Evolutionary conservation across 2,329 filamentous ascomycete species (phyloP), one percentile per base, ranked within the genome.

Genomic region (Celoporthe dispersa): DNA sequence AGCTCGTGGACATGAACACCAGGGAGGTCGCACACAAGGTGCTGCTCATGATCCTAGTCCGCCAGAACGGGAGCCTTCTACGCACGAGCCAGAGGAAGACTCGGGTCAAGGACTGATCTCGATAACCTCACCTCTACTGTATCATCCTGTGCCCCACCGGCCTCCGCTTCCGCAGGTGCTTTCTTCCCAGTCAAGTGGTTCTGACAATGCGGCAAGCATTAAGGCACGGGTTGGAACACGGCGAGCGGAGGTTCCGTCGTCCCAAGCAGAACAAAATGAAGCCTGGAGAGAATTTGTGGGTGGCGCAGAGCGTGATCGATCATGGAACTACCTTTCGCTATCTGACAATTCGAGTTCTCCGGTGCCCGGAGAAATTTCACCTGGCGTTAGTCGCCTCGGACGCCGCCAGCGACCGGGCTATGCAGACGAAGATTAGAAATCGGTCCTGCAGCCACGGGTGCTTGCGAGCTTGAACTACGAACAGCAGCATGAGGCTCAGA

Each of bases 211-310:
- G 12, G 73, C 70, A 25, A 79, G 76, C 37, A 74, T 67, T 11
- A 33, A 74, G 11, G 78, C 76, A 14, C 75, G 74, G 48, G 68
- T 76, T 66, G 76, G 76, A 25, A 62, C 60, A 16, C 64, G 41
- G 7, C 48, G 48, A 3, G 71, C 74, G 0, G 64, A 71, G 0
- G 63, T 77, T 2, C 68, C 75, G 8, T n/a, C 68, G 4, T 75
- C 75, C 11, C 71, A 75, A 51, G 70, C 70, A 44, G 66, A 67
- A n/a, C 72, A 76, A 35, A 78, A 78, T 35, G 60, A 66, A n/a
- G 67, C n/a, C 9, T 78, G 76, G 76, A 74, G 70, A 37, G 66
- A 31, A 0, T 77, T 75, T 64, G 69, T 77, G n/a, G 66, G 63
- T n/a, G 60, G 33, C 53, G 57, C 44, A 64, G 70, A 19, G 55